Evolutionary conservation across 208 protist species (phyloP).

Genomic region (Acanthamoeba polyphaga): DNA sequence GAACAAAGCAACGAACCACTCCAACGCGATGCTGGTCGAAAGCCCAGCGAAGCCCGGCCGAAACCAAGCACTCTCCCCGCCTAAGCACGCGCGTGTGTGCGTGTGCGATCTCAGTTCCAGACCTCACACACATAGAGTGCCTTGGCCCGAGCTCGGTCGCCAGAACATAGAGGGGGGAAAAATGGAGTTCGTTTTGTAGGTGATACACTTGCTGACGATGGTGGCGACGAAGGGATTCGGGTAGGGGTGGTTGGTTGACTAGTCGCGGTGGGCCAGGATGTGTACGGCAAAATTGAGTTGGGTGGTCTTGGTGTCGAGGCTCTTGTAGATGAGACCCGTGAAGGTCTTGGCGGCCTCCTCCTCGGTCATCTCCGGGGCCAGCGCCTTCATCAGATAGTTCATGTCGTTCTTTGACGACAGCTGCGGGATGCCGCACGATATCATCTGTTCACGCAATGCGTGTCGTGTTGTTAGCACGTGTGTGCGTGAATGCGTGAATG

Average conservation of each 20-base stretch:
- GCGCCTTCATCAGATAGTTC: constrained; percentile 77
- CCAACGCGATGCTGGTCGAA: background rate
- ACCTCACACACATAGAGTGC: too few species aligned
- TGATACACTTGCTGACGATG: background rate
- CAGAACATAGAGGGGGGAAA: too few species aligned
- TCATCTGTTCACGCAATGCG: constrained; percentile 74
- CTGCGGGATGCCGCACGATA: constrained; percentile 87
- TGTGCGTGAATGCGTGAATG: too few species aligned
- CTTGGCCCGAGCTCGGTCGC: too few species aligned
- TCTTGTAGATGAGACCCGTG: constrained; percentile 78
- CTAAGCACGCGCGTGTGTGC: too few species aligned
- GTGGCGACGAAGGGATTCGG: too few species aligned
- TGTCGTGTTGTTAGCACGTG: background rate
- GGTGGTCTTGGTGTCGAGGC: constrained; percentile 80
- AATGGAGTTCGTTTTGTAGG: background rate
- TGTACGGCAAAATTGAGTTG: constrained; percentile 90
- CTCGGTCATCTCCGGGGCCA: constrained; percentile 48
- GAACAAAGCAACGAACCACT: too few species aligned
- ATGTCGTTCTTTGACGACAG: constrained; percentile 82
- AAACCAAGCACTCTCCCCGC: background rate
- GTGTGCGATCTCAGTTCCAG: too few species aligned
- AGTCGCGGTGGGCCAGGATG: constrained; percentile 85
- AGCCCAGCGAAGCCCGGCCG: background rate
- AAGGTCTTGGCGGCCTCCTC: constrained; percentile 79
- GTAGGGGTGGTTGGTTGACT: background rate